Conservation (phyloP, 352 stramenopile genomes). For the Phytophthora sansomeana region DNA sequence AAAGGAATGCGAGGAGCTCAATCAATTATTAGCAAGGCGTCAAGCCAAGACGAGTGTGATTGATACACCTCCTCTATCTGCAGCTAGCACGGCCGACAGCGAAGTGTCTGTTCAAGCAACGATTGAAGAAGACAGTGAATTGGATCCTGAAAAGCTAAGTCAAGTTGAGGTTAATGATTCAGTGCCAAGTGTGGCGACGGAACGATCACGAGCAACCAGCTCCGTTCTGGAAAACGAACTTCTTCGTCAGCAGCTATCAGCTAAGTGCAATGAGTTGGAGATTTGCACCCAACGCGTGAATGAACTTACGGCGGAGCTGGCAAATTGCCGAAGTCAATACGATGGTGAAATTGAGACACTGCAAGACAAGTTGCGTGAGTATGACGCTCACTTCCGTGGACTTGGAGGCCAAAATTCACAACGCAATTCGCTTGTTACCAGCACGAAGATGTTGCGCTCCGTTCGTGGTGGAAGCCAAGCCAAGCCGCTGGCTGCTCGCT, state of each 20-base stretch:
- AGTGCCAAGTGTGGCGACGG: not conserved
- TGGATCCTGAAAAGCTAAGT: conserved; percentile 4
- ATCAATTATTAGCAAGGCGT: conserved; percentile 40
- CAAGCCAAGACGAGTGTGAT: conserved; percentile 1
- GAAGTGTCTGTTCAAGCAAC: conserved; percentile 11
- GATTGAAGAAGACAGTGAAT: conserved; percentile 24
- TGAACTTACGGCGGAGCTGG: conserved; percentile 54
- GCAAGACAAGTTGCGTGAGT: conserved; percentile 59
- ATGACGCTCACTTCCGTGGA: conserved; percentile 54
- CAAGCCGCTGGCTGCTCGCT: not conserved
- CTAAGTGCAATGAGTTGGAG: conserved; percentile 56
- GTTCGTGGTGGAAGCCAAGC: conserved; percentile 58
- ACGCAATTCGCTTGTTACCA: conserved; percentile 58
- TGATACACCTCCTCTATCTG: conserved; percentile 22
- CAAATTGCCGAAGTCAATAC: conserved; percentile 63
- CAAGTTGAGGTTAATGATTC: not conserved
- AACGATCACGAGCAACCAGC: conserved; percentile 30
- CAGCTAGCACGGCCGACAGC: conserved; percentile 10
- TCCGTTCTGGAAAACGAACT: conserved; percentile 57
- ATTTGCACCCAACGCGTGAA: conserved; percentile 54
- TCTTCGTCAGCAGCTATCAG: conserved; percentile 58
- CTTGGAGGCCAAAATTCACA: conserved; percentile 53
- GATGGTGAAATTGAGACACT: conserved; percentile 54
- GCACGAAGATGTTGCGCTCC: conserved; percentile 65
- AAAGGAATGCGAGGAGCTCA: conserved; percentile 60